Conservation (phyloP, 2,329 filamentous ascomycete genomes). For the Clarireedia paspali region DNA sequence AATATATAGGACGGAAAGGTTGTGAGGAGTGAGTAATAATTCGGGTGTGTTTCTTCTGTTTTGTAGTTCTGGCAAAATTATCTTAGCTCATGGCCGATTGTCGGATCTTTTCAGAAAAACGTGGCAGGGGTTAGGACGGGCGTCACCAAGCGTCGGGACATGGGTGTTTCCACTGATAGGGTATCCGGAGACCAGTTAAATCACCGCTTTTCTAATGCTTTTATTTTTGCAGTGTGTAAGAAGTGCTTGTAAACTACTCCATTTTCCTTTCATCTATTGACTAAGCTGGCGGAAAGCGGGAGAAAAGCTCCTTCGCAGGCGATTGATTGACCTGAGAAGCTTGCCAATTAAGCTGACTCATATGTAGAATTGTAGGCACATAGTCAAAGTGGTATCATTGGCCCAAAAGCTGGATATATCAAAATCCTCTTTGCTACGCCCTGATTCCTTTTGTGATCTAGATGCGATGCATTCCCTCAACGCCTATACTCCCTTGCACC, state of each 20-base stretch:
- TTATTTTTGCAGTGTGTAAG: background rate
- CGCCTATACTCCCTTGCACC: constrained; percentile 1
- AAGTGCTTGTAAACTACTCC: background rate
- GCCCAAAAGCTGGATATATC: background rate
- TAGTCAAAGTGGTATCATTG: background rate
- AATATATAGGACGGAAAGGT: background rate
- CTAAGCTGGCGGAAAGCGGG: background rate
- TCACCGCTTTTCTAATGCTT: background rate
- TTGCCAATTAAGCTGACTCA: background rate
- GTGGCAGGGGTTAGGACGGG: background rate
- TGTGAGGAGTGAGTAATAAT: background rate
- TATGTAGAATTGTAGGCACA: background rate
- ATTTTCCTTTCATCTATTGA: background rate
- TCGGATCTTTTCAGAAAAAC: background rate
- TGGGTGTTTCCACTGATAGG: background rate
- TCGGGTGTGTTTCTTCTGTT: background rate
- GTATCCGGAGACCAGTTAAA: background rate
- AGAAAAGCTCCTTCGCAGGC: background rate
- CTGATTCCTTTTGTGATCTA: background rate
- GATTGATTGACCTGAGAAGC: background rate
- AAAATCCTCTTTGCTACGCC: constrained; percentile 4
- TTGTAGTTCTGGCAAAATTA: background rate
- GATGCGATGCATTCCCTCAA: constrained; percentile 2
- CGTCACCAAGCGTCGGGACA: no score
- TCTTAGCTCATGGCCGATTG: background rate